phyloP scores from a whole-genome alignment of 805 yeast species.

The Jamesozyma lodderae region DNA sequence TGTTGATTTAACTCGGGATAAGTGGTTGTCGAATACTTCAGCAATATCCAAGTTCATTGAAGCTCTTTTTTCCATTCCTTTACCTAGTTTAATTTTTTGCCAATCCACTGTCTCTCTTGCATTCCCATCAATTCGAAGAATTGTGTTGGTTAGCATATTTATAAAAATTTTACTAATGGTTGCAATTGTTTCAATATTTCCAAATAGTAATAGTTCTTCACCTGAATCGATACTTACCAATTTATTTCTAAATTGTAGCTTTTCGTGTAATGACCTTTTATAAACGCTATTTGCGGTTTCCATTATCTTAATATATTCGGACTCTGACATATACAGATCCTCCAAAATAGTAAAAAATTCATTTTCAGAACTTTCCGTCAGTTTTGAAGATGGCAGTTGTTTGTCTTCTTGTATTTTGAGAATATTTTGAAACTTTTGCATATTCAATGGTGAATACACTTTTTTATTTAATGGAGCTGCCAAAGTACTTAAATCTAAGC shows the following conservation, averaged over 20 bases:
- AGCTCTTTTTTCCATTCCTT: background rate
- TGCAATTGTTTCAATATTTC: conserved; percentile 35
- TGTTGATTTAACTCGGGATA: conserved; percentile 29
- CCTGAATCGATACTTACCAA: conserved; percentile 20
- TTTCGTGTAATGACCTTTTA: conserved; percentile 27
- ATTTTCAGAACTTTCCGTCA: background rate
- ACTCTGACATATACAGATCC: conserved; percentile 30
- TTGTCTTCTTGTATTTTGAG: conserved; percentile 4
- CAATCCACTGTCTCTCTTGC: conserved; percentile 8
- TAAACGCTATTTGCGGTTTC: conserved; percentile 27
- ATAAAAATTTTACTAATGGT: conserved; percentile 31
- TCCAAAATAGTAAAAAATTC: conserved; percentile 18
- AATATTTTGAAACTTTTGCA: conserved; percentile 14
- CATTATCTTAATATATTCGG: conserved; percentile 27
- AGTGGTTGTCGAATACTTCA: conserved; percentile 23
- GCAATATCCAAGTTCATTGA: conserved; percentile 21
- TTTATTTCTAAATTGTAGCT: conserved; percentile 24
- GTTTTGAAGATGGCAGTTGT: background rate
- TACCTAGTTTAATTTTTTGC: conserved; percentile 6
- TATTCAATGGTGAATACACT: conserved; percentile 32
- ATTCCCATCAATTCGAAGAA: background rate
- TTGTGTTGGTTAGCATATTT: conserved; percentile 8
- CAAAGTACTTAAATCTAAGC: conserved; percentile 16
- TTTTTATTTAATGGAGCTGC: conserved; percentile 17
- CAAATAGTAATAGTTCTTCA: conserved; percentile 36